Evolutionary conservation across 1,139 yeast species (phyloP).

Genomic region (Taiozyma onychis): DNA sequence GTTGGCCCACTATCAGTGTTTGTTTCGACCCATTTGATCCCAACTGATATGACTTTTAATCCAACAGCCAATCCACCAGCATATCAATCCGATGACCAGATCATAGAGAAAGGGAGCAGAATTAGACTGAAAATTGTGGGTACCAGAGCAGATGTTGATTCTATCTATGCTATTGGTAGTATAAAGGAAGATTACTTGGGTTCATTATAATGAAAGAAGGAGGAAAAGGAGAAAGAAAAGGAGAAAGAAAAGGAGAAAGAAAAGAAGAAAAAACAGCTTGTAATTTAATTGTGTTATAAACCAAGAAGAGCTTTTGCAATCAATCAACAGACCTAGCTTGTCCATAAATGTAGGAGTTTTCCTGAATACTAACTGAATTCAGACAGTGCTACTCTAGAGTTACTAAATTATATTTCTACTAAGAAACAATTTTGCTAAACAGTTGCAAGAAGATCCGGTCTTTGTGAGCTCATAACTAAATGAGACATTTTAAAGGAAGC

Average conservation of each 20-base stretch:
- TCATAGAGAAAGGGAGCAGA: conserved; percentile 88
- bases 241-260: not conserved
- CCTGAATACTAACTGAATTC: not conserved
- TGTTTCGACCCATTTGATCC: conserved; percentile 91
- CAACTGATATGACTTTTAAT: conserved; percentile 88
- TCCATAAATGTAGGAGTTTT: not conserved
- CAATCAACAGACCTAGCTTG: not conserved
- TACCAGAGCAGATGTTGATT: conserved; percentile 95
- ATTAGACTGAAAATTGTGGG: conserved; percentile 95
- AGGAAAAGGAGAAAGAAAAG: not conserved
- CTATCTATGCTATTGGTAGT: conserved; percentile 95
- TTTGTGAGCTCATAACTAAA: not conserved
- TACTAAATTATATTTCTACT: not conserved
- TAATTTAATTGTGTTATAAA: not conserved
- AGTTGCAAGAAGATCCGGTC: not conserved
- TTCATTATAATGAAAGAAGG: conserved; percentile 33
- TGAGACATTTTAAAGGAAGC: not conserved
- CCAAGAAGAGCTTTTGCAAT: not conserved
- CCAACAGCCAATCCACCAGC: conserved; percentile 98
- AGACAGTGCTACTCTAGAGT: not conserved
- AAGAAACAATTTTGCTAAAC: not conserved
- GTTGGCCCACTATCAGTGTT: conserved; percentile 96
- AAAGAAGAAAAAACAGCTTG: not conserved
- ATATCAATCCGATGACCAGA: conserved; percentile 93
- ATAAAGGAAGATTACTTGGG: conserved; percentile 97